Base-by-base conservation (phyloP, 176 grass and related monocot species). In the Puya raimondii region DNA sequence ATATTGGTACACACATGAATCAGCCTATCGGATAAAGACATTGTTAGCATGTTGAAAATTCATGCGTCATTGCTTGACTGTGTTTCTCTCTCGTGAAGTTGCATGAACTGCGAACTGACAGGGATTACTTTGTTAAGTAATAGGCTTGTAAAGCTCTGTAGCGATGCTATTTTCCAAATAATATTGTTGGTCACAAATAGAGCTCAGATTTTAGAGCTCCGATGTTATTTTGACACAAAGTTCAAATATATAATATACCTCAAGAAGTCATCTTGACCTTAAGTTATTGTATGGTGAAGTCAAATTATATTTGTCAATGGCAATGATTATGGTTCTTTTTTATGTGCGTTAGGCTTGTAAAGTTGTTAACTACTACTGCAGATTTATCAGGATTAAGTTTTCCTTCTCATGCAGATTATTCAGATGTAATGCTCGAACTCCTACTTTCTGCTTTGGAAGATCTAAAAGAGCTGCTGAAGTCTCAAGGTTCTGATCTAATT, bases 401-500 rank as follows among this genome's bases (percentile, higher is more conserved):
- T 18, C 79, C 17, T 66, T 72, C 10, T 15, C 72, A 64, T 75
- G 61, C 89, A 97, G 93, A 74, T 61, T 87, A 92, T 77, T 90
- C 89, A 79, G 93, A 97, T 65, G 83, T 76, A 65, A 97, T 72
- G 81, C 79, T 92, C 12, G 84, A 87, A 74, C 69, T 97, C 18
- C 67, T 92, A 64, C 81, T 92, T 65, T 90, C 81, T 86, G 87
- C 93, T 73, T 48, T 97, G 70, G 79, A 87, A 76, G 86, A 92
- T 82, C 84, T 97, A 51, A 97, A 90, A 84, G 67, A 67, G 58
- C 11, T 70, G 1, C 74, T 92, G 65, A 92, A 80, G 66, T 82
- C 69, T 88, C 81, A 97, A 69, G 84, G 88, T 47, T 97, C 86
- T 66, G 93, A 97, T 83, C 76, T 97, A 23, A 56, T 92, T 79